Evolutionary conservation across 2,329 filamentous ascomycete genomes (phyloP).

Genomic region (Sarocladium brachiariae): DNA sequence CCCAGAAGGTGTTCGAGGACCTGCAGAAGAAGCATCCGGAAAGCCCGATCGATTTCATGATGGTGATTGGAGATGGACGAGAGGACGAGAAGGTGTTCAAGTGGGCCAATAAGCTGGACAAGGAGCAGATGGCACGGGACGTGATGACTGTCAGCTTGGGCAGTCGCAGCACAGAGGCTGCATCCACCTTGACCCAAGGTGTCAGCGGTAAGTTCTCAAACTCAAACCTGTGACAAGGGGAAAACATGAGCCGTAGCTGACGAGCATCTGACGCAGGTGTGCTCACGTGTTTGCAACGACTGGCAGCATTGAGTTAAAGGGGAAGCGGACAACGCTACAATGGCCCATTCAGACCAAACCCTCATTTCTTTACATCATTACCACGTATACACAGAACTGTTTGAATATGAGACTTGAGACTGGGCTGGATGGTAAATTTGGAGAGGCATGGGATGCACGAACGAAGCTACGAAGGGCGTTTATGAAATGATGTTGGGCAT

Average conservation of each 20-base stretch:
- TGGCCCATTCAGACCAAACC: background rate
- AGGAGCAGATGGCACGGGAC: slow-evolving; percentile 46
- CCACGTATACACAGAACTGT: background rate
- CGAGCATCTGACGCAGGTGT: slow-evolving; percentile 25
- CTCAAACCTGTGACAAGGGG: slow-evolving; percentile 6
- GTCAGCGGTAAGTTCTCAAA: slow-evolving; percentile 66
- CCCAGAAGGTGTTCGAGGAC: slow-evolving; percentile 62
- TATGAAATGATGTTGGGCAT: background rate
- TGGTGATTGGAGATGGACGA: slow-evolving; percentile 84
- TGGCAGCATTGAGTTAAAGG: slow-evolving; percentile 24
- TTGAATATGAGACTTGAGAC: background rate
- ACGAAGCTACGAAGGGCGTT: slow-evolving; percentile 2
- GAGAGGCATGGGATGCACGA: background rate
- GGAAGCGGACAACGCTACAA: background rate
- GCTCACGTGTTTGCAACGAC: slow-evolving; percentile 35
- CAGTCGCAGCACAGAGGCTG: slow-evolving; percentile 80
- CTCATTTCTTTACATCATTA: background rate
- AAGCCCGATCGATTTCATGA: slow-evolving; percentile 69
- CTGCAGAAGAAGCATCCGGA: slow-evolving; percentile 32
- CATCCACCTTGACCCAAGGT: slow-evolving; percentile 79
- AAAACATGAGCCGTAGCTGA: background rate
- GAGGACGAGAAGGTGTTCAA: slow-evolving; percentile 92
- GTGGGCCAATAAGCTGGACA: slow-evolving; percentile 77
- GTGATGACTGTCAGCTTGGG: slow-evolving; percentile 84
- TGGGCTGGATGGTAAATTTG: background rate